phyloP scores from a whole-genome alignment of 805 yeast genomes.

The Candida coquimbonensis region DNA sequence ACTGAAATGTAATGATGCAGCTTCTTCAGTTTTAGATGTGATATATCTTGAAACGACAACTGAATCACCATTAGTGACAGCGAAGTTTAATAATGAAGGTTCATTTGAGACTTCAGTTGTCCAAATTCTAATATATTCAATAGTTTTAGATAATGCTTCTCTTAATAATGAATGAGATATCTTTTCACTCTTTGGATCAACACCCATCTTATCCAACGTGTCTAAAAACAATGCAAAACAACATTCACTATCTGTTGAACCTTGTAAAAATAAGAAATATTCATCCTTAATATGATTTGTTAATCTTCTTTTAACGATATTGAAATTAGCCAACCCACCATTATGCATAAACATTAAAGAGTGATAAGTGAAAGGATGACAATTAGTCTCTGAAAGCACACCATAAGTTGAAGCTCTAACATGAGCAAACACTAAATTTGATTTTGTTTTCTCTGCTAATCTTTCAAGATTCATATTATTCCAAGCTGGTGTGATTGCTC shows the following conservation, averaged over 20 bases:
- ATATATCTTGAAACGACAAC: constrained; percentile 86
- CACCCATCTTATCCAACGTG: constrained; percentile 67
- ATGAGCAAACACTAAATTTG: constrained; percentile 84
- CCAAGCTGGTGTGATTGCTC: constrained; percentile 98
- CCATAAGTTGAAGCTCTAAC: constrained; percentile 96
- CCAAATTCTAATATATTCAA: constrained; percentile 74
- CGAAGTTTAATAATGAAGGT: constrained; percentile 87
- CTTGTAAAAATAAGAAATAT: constrained; percentile 76
- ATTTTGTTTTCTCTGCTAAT: constrained; percentile 80
- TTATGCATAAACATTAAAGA: constrained; percentile 95
- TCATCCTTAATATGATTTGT: constrained; percentile 71
- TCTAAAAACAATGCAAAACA: constrained; percentile 86
- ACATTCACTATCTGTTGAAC: constrained; percentile 94
- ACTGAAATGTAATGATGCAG: constrained; percentile 91
- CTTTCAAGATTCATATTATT: constrained; percentile 86
- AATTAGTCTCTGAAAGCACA: constrained; percentile 86
- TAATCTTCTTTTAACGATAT: constrained; percentile 63
- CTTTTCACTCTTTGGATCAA: constrained; percentile 49
- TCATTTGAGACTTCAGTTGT: constrained; percentile 55
- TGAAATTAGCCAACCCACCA: constrained; percentile 78
- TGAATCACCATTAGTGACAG: constrained; percentile 87
- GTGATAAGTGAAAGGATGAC: constrained; percentile 92
- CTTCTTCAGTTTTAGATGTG: constrained; percentile 85
- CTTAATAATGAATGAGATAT: constrained; percentile 54
- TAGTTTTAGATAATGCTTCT: constrained; percentile 64